Evolutionary conservation across 352 stramenopile genomes (phyloP).

Genomic region (Blastocystis sp.): DNA sequence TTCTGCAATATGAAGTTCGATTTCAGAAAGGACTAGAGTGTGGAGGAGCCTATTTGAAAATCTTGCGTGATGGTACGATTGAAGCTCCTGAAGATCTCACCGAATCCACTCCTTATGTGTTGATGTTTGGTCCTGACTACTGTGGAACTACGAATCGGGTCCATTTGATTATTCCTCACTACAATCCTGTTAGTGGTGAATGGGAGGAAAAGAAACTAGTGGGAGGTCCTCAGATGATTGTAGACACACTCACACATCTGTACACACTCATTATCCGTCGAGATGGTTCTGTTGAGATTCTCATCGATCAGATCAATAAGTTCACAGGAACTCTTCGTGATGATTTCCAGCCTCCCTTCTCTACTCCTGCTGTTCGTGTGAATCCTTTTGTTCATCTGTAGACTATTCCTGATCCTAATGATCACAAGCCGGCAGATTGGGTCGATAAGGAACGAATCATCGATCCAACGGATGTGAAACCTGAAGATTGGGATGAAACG

Average conservation of each 20-base stretch:
- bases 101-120: slow-evolving; percentile 78
- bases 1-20: slow-evolving; percentile 88
- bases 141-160: slow-evolving; percentile 83
- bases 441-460: slow-evolving; percentile 76
- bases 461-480: slow-evolving; percentile 78
- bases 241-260: slow-evolving; percentile 78
- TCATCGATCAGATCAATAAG: slow-evolving; percentile 78
- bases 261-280: slow-evolving; percentile 79
- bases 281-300: slow-evolving; percentile 81
- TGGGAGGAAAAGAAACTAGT: slow-evolving; percentile 87
- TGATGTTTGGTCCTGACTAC: slow-evolving; percentile 91
- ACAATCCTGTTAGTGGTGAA: slow-evolving; percentile 80
- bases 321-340: slow-evolving; percentile 73
- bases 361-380: not conserved
- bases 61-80: slow-evolving; percentile 72
- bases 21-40: slow-evolving; percentile 80
- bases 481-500: slow-evolving; percentile 84
- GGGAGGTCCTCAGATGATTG: slow-evolving; percentile 72
- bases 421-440: slow-evolving; percentile 84
- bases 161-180: slow-evolving; percentile 86
- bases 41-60: slow-evolving; percentile 84
- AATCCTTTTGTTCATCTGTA: not conserved
- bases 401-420: slow-evolving; percentile 79
- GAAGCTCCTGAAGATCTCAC: slow-evolving; percentile 68
- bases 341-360: slow-evolving; percentile 76